Evolutionary conservation across 2,329 filamentous ascomycete species (phyloP), one percentile per base, ranked within the genome.

Genomic region (Botrytis deweyae): DNA sequence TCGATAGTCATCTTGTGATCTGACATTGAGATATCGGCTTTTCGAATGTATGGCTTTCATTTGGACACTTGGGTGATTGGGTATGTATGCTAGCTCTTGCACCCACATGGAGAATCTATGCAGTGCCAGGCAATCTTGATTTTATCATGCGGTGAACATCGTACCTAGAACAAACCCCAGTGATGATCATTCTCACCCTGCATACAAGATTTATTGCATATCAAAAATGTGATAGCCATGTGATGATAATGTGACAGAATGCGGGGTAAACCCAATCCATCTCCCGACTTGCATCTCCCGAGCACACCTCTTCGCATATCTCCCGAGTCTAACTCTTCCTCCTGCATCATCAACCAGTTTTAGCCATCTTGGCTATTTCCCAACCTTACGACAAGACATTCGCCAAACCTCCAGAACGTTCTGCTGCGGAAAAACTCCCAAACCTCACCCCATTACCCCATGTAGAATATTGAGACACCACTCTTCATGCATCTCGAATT

Each of bases 251-350:
- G 64, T 67, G 44, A 52, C 20, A 38, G n/a, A 55, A 68, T 68
- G 46, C 46, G 65, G 65, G 65, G 65, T 68, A 55, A 52, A 38
- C 16, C 46, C 65, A 40, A 68, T 29, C 1, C 62, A 64, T 64
- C 33, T 33, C 29, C 63, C 9, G 25, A 33, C 40, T 46, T 61
- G 58, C 58, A 61, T 61, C 14, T 64, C 38, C 36, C 59, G 59
- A 62, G 59, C 59, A 25, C 25, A 62, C 59, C 20, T 40, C 36
- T 16, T 62, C 10, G 36, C 5, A 10, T 5, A 55, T 55, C 59
- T 25, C 36, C 36, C 36, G 36, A 40, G 22, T 63, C 33, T 18
- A 58, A 29, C 25, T 40, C 36, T 42, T n/a, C 22, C 36, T 63
- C 25, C 59, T 36, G 59, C 22, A n/a, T 18, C 22, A 40, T 42